Evolutionary conservation across 2,329 filamentous ascomycete species (phyloP), one percentile per base, ranked within the genome.

Genomic region (Fusarium anguioides): DNA sequence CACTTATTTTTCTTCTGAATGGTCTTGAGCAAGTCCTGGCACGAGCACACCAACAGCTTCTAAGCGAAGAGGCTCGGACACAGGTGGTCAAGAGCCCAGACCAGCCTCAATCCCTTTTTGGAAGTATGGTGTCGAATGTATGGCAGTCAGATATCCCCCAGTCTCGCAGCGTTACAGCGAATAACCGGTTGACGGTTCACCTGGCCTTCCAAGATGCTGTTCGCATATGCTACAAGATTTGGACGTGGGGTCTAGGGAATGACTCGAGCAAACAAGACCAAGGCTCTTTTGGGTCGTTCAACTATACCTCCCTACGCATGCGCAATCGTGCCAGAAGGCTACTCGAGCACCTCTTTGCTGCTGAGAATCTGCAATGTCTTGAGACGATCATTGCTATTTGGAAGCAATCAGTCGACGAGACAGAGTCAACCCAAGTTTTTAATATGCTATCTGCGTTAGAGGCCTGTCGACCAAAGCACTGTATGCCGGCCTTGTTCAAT

Each of bases 181-280:
- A 98, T 74, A 95, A 96, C 72, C 88, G 95, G 42, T 84, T 99
- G 21, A 98, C 96, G 0, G 95, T 99, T 20, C 84, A 97, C 40
- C 84, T 99, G n/a, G 96, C 94, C 12, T 97, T 99, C 75, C 95
- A 98, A 77, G 96, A 99, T 76, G 93, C 94, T 2, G 93, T 98
- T 59, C 89, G 93, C 23, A 92, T 97, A 47, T 97, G 94, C 77
- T 96, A 97, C 75, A 88, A 85, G 14, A 97, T 99, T 50, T 99
- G 96, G 96, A 92, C 92, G 1, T 99, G 96, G 95, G 93, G 91
- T 8, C 87, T 90, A 74, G 86, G 86, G 4, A 82, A 82, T 26
- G 89, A 90, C 71, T 80, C 84, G 18, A 78, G 76, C 9, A 79
- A 81, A 21, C 87, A 91, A 53, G 91, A 97, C 74, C 75, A 81